phyloP scores from a whole-genome alignment of 2,329 filamentous ascomycete genomes.

The Daldinia sp. region DNA sequence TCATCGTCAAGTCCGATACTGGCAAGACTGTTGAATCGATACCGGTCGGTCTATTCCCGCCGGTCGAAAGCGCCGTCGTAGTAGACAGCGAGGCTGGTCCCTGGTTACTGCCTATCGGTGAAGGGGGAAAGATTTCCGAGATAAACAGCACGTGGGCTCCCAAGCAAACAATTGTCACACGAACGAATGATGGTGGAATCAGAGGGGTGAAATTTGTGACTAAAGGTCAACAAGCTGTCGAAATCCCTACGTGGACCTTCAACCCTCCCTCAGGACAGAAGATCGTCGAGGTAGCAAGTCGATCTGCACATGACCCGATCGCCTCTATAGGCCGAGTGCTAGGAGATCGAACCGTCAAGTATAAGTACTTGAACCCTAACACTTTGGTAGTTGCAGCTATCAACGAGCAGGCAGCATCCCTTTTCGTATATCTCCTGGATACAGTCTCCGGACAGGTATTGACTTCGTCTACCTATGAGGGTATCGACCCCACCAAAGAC shows the following conservation, averaged over 20 bases:
- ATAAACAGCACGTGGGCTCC: constrained; percentile 57
- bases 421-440: constrained; percentile 83
- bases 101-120: constrained; percentile 63
- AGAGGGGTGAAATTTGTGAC: constrained; percentile 63
- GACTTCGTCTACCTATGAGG: constrained; percentile 72
- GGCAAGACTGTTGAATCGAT: constrained; percentile 60
- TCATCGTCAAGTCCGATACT: constrained; percentile 62
- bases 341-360: constrained; percentile 89
- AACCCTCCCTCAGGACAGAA: constrained; percentile 69
- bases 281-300: constrained; percentile 72
- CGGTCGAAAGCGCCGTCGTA: constrained; percentile 58
- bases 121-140: constrained; percentile 58
- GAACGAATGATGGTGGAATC: constrained; percentile 57
- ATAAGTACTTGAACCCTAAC: constrained; percentile 96
- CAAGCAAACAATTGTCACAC: constrained; percentile 63
- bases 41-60: constrained; percentile 50
- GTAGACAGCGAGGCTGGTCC: constrained; percentile 62
- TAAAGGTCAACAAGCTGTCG: constrained; percentile 52
- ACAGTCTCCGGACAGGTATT: constrained; percentile 85
- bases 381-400: constrained; percentile 77
- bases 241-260: constrained; percentile 76
- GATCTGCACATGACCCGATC: constrained; percentile 81
- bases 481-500: constrained; percentile 76
- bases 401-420: constrained; percentile 63
- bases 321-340: constrained; percentile 95